Base-by-base conservation (phyloP, 1,284 basidiomycete genomes). In the Moesziomyces parantarcticus region DNA sequence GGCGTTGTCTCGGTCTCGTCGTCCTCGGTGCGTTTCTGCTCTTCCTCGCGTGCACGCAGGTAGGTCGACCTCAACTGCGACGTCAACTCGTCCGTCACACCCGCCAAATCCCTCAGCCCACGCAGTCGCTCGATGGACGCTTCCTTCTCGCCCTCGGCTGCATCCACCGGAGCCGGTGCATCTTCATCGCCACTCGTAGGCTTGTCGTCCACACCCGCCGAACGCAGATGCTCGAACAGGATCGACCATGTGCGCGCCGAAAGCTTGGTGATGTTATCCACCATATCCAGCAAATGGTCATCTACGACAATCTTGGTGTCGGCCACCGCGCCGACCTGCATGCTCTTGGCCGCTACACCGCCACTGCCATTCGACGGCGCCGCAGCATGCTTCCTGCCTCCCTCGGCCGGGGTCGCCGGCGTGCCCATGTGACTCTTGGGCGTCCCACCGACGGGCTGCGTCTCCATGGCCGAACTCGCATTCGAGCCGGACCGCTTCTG, bases 201-300 rank as follows among this genome's bases (percentile, higher is more conserved):
- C 29, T 63, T 36, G 9, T 44, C 51, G 13, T 60, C 60, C 6
- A 72, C 50, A 3, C 66, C 64, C 11, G 66, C 44, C 23, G 60
- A 58, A 10, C 50, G 50, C 2, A 80, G 67, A 49, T 80, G 66
- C 9, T 61, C 71, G 22, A 77, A 68, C 46, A 83, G 65, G 34
- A 71, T 50, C 14, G 66, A 66, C 80, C 81, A 83, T 0, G 79
- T 72, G 8, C 50, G 49, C 13, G 62, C 60, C 5, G 81, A 73
- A n/a, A 70, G 52, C 13, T 68, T 66, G 21, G 81, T 81, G 29
- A 80, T 73, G 40, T 77, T 65, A 39, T 73, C 66, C 18, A 81
- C 52, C 48, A 82, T 72, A 4, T 52, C 51, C 5, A 78, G 57
- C 13, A 83, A 55, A 26, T 78, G 76, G 21, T 76, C 71, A 25